Evolutionary conservation across 192 early-diverging fungal genomes (phyloP).

Genomic region (Bifiguratus adelaidae): DNA sequence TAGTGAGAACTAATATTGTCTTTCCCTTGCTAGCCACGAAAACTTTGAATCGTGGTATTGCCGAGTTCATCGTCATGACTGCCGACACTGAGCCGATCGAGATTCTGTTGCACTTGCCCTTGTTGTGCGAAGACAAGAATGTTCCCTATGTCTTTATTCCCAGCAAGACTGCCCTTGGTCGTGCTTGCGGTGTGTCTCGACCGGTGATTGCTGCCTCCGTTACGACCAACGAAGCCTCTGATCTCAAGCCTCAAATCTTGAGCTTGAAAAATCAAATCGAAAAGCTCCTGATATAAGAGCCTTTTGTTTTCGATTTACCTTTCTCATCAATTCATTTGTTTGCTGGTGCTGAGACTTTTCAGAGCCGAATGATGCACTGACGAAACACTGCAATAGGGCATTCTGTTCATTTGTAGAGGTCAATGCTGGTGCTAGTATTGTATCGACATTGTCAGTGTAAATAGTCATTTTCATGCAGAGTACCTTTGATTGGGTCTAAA

Average conservation of each 20-base stretch:
- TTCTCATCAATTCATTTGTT: no score
- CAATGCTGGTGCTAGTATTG: no score
- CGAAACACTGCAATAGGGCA: no score
- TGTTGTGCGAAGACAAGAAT: slow-evolving; percentile 99
- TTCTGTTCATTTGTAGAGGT: no score
- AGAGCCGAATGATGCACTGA: no score
- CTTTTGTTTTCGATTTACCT: no score
- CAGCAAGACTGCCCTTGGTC: slow-evolving; percentile 91
- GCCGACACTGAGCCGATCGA: slow-evolving; percentile 98
- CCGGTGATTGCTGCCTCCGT: slow-evolving; percentile 88
- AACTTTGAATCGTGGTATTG: slow-evolving; percentile 97
- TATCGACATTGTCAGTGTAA: no score
- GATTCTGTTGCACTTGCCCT: slow-evolving; percentile 93
- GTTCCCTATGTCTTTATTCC: slow-evolving; percentile 99
- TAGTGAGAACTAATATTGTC: background rate
- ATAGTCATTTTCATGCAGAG: no score
- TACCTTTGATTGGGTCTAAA: no score
- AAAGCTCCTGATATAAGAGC: slow-evolving; percentile 79
- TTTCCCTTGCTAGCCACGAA: slow-evolving; percentile 63
- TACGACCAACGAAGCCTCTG: slow-evolving; percentile 96
- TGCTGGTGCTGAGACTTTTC: no score
- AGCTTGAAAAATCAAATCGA: slow-evolving; percentile 90
- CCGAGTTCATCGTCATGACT: slow-evolving; percentile 98
- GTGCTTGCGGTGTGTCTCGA: slow-evolving; percentile 95
- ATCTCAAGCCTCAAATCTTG: slow-evolving; percentile 87